These are phyloP conservation scores for Alloteropsis semialata DNA, from an alignment of 176 grass and related monocot species.

Conservation along the genomic window DNA sequence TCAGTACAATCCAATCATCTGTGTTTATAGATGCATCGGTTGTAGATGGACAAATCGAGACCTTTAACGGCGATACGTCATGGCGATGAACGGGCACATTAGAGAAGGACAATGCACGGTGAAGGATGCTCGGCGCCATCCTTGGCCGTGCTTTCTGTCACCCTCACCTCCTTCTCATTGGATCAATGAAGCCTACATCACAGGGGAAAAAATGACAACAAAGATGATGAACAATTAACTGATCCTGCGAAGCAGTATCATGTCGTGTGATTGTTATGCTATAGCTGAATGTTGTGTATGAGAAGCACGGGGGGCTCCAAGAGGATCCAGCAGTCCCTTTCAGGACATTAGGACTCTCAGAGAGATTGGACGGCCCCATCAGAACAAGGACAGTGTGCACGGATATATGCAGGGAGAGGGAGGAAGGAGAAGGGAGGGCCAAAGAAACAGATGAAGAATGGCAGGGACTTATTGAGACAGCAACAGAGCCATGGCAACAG, in stretches of 20 bases:
- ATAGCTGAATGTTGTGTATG: neutral
- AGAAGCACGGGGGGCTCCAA: neutral
- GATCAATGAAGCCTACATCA: slow-evolving; percentile 16
- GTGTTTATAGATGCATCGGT: neutral
- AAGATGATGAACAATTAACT: neutral
- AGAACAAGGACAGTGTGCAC: neutral
- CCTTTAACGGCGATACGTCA: neutral
- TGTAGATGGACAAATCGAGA: neutral
- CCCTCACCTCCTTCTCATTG: neutral
- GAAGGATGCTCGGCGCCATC: slow-evolving; percentile 13
- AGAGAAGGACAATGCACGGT: slow-evolving; percentile 23
- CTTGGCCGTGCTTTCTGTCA: neutral
- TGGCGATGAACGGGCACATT: neutral
- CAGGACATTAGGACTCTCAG: slow-evolving; percentile 4
- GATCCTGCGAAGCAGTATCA: neutral
- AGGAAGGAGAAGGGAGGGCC: slow-evolving; percentile 5
- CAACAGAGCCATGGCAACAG: slow-evolving; percentile 5
- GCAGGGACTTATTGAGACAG: slow-evolving; percentile 13
- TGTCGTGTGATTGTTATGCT: neutral
- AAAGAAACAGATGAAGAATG: slow-evolving; percentile 28
- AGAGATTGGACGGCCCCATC: slow-evolving; percentile 1
- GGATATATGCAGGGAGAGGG: slow-evolving; percentile 21
- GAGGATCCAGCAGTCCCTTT: neutral
- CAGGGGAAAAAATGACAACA: neutral
- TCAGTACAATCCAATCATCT: neutral